phyloP scores from a whole-genome alignment of 2,329 filamentous ascomycete species.

The Penicillium sp. region DNA sequence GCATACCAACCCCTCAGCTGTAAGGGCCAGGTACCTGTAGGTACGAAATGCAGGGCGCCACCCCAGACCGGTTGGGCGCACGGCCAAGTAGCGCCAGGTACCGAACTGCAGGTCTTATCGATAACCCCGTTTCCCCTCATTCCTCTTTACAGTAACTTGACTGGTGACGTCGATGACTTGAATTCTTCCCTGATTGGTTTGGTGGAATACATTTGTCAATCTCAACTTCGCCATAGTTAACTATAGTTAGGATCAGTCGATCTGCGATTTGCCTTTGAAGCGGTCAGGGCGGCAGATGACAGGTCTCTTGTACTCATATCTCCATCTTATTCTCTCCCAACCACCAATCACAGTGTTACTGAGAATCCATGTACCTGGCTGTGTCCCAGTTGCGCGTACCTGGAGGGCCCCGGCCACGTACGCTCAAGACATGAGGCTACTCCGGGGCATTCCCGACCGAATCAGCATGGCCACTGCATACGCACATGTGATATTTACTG shows the following conservation, averaged over 20 bases:
- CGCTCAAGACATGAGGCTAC: conserved; percentile 11
- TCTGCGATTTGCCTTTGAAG: conserved; percentile 21
- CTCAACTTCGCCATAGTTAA: too few relatives aligned
- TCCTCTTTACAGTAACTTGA: background rate
- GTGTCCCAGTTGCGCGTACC: background rate
- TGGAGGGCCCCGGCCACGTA: conserved; percentile 10
- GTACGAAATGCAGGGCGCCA: conserved; percentile 22
- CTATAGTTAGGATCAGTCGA: too few relatives aligned
- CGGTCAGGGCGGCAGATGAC: conserved; percentile 17
- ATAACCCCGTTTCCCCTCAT: conserved; percentile 3
- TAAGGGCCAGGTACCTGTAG: conserved; percentile 20
- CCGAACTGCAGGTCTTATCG: conserved; percentile 23
- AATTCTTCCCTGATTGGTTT: background rate
- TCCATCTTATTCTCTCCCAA: conserved; percentile 3
- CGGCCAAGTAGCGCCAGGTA: conserved; percentile 23
- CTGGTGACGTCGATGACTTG: background rate
- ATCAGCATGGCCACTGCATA: background rate
- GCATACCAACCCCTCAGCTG: background rate
- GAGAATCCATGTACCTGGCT: conserved; percentile 19
- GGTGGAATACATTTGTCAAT: background rate
- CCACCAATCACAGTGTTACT: conserved; percentile 12
- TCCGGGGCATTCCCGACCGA: conserved; percentile 7
- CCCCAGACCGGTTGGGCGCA: conserved; percentile 8
- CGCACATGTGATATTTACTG: conserved; percentile 1
- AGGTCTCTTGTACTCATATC: conserved; percentile 6